phyloP scores from a whole-genome alignment of 257 asterid genomes.

The Ocimum tenuiflorum region DNA sequence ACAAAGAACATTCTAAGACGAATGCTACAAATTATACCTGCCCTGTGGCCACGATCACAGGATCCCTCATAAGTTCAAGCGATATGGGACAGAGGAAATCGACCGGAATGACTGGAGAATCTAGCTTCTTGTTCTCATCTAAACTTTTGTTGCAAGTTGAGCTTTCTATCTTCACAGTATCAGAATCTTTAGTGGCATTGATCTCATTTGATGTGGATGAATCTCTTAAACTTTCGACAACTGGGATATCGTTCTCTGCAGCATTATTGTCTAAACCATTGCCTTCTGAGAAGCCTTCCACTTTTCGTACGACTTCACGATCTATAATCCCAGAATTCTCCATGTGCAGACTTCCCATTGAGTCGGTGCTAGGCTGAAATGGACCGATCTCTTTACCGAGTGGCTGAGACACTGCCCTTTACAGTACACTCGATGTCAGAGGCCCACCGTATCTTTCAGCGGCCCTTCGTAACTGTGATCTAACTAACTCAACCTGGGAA shows the following conservation, averaged over 20 bases:
- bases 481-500: constrained; percentile 55
- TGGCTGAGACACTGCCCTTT: constrained; percentile 59
- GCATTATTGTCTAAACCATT: constrained; percentile 24
- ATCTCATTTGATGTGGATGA: constrained; percentile 34
- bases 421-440: constrained; percentile 45
- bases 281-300: constrained; percentile 23
- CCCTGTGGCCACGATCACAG: constrained; percentile 88
- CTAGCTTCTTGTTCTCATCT: constrained; percentile 58
- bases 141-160: constrained; percentile 31
- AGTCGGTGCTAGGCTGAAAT: constrained; percentile 36
- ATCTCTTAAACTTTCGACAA: constrained; percentile 24
- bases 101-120: constrained; percentile 57
- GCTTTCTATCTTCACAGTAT: constrained; percentile 24
- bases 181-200: constrained; percentile 30
- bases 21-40: constrained; percentile 30
- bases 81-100: constrained; percentile 91
- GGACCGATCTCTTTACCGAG: constrained; percentile 57
- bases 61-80: constrained; percentile 93
- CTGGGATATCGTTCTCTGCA: constrained; percentile 24
- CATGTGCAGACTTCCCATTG: constrained; percentile 38
- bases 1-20: not conserved
- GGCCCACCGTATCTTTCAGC: constrained; percentile 75
- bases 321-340: constrained; percentile 50
- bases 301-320: constrained; percentile 40
- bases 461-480: constrained; percentile 81